These are phyloP conservation scores for Daldinia decipiens DNA, from an alignment of 495 filamentous ascomycete species.

Conservation along the genomic window DNA sequence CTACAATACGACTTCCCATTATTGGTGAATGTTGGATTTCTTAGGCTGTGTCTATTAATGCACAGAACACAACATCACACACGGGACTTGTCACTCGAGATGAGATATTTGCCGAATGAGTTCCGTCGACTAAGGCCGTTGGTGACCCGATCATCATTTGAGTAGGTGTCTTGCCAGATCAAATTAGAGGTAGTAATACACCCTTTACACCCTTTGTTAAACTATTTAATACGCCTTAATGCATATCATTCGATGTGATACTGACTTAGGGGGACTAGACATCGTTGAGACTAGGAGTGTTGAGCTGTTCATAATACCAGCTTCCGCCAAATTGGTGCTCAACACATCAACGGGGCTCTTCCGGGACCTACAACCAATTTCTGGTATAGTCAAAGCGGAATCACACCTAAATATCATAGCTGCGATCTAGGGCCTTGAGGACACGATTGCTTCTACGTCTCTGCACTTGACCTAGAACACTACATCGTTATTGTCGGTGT, in stretches of 20 bases:
- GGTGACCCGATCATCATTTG: neutral
- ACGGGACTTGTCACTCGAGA: neutral
- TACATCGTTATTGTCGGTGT: neutral
- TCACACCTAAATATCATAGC: neutral
- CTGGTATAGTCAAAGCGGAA: neutral
- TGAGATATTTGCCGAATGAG: neutral
- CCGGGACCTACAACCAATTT: neutral
- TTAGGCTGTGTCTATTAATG: neutral
- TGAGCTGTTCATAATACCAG: neutral
- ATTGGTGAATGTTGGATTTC: neutral
- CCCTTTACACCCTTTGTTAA: neutral
- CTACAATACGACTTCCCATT: neutral
- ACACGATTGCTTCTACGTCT: neutral
- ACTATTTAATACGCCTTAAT: neutral
- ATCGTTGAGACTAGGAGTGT: neutral
- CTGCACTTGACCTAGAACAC: neutral
- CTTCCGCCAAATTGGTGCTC: neutral
- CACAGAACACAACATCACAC: neutral
- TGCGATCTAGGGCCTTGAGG: neutral
- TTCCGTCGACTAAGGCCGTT: neutral
- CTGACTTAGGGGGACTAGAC: constrained; percentile 17
- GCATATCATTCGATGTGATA: constrained; percentile 1
- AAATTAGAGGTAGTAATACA: neutral
- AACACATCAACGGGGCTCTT: neutral
- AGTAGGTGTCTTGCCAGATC: neutral